Percentiles rank a stretch among this genome's conserved stretches.
Evolutionary conservation across 805 yeast genomes (phyloP).

Genomic region (Komagataella mondaviorum): DNA sequence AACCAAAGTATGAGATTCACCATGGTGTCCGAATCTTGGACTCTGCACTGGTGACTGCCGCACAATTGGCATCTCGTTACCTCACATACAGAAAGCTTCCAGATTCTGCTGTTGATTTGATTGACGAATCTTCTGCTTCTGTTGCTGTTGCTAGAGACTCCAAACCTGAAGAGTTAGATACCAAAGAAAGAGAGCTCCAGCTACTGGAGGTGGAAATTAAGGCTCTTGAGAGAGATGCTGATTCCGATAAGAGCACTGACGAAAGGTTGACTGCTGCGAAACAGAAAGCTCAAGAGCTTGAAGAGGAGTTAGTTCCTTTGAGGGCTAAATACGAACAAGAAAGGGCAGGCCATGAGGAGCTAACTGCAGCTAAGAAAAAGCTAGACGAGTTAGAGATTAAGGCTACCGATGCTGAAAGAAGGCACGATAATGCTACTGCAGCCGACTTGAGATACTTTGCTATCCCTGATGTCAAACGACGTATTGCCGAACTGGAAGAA

Average conservation of each 20-base stretch:
- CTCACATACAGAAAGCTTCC: slow-evolving; percentile 92
- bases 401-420: slow-evolving; percentile 94
- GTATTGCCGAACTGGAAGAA: slow-evolving; percentile 62
- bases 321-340: slow-evolving; percentile 79
- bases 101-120: slow-evolving; percentile 91
- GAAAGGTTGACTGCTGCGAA: slow-evolving; percentile 76
- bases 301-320: slow-evolving; percentile 75
- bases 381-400: slow-evolving; percentile 86
- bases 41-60: slow-evolving; percentile 87
- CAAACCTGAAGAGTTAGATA: slow-evolving; percentile 92
- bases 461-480: slow-evolving; percentile 78
- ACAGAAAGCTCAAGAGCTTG: slow-evolving; percentile 67
- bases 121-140: slow-evolving; percentile 92
- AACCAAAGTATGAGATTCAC: slow-evolving; percentile 89
- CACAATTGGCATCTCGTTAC: slow-evolving; percentile 88
- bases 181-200: slow-evolving; percentile 83
- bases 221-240: slow-evolving; percentile 92
- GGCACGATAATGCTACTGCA: slow-evolving; percentile 86
- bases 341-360: slow-evolving; percentile 81
- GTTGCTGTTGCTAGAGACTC: slow-evolving; percentile 98
- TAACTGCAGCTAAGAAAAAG: slow-evolving; percentile 79
- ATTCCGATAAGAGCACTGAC: slow-evolving; percentile 67
- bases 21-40: slow-evolving; percentile 96
- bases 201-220: slow-evolving; percentile 90
- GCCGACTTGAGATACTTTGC: slow-evolving; percentile 97